These are phyloP conservation scores for Aspergillus fructus DNA, from an alignment of 2,329 filamentous ascomycete species.

Conservation along the genomic window DNA sequence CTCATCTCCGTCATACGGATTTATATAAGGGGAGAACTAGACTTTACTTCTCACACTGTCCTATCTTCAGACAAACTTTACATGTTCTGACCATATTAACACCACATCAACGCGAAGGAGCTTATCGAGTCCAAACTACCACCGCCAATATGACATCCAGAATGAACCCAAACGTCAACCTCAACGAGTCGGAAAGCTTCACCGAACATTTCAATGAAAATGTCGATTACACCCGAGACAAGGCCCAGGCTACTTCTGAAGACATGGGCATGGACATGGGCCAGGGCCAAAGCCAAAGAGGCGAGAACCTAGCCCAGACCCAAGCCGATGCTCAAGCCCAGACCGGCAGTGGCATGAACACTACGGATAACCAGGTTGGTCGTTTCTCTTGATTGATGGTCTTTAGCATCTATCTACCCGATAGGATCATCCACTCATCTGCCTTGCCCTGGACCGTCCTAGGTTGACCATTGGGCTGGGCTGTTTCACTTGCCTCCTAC, in stretches of 20 bases:
- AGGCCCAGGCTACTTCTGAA: not conserved
- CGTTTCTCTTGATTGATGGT: not conserved
- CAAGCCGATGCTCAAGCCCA: not conserved
- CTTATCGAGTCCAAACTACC: not conserved
- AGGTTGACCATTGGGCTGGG: too few relatives aligned
- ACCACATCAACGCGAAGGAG: not conserved
- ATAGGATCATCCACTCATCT: not conserved
- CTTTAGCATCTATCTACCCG: too few relatives aligned
- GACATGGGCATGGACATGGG: not conserved
- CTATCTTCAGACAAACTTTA: not conserved
- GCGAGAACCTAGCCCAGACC: not conserved
- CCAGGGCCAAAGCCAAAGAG: not conserved
- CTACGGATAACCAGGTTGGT: not conserved
- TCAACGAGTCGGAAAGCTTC: slow-evolving; percentile 1
- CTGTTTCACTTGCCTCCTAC: too few relatives aligned
- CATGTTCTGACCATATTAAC: not conserved
- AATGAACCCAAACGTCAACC: not conserved
- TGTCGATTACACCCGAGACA: slow-evolving; percentile 5
- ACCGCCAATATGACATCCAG: not conserved
- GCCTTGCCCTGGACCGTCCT: not conserved
- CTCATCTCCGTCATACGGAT: slow-evolving; percentile 4
- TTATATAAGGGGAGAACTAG: not conserved
- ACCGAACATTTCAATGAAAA: slow-evolving; percentile 10
- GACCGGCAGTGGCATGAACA: not conserved
- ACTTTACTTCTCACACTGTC: not conserved